Base-by-base conservation (phyloP, 352 stramenopile species). In the Thraustochytrium sp. region DNA sequence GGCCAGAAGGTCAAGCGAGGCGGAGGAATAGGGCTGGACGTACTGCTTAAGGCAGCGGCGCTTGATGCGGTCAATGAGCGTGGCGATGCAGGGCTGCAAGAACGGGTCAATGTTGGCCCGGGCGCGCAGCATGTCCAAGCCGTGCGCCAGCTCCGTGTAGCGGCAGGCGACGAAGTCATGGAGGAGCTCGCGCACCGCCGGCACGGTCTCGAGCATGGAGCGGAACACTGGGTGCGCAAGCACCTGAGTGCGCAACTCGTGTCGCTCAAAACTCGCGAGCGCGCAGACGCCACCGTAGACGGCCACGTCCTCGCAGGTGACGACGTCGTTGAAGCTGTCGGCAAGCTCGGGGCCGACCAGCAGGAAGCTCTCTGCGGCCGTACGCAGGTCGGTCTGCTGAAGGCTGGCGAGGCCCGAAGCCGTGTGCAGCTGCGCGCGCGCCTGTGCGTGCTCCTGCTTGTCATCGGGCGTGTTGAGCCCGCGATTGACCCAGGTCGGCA, bases 151-250 rank as follows among this genome's bases (percentile, higher is more conserved):
- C 4, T 87, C 89, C 29, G 91, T 89, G 76, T 96, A 96, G 64
- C 94, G 93, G 82, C 91, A 94, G 59, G 89, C 90, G 87, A 94
- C 93, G 56, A 96, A 96, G 51, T 94, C 92, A 16, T 87, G 90
- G 72, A 96, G 94, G 46, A 96, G 86, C 74, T 96, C 92, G 23
- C 92, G 92, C 36, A 96, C 77, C 88, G 90, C 93, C 2, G 92
- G 92, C 44, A 95, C 64, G 31, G 95, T 86, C 85, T 96, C 92
- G 72, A 96, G 77, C 64, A 95, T 95, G 0, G 90, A 88, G 78
- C 95, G 94, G 87, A 96, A 96, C 65, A 88, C 92, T 64, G 89
- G 87, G 59, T 94, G 94, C 84, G 95, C 92, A 85, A 96, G 93
- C 62, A 95, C 91, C 84, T 92, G 90, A 72, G 93, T 89, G 44